Conservation (phyloP, 805 yeast genomes). For the Starmerella khaoyaiensis region DNA sequence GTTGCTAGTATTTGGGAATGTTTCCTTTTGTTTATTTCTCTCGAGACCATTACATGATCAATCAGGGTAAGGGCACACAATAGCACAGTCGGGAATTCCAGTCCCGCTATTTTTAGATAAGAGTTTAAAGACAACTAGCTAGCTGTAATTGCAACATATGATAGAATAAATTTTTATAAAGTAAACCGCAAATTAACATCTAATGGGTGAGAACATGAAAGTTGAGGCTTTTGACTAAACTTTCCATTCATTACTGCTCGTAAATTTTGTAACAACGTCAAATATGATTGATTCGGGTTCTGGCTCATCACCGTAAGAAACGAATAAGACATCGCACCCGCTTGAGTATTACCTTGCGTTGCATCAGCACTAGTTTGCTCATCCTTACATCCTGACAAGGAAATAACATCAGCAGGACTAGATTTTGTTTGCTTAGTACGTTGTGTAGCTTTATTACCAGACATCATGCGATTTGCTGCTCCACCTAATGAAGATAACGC, state of each 20-base stretch:
- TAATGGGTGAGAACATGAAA: slow-evolving; percentile 70
- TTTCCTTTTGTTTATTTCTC: slow-evolving; percentile 5
- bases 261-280: slow-evolving; percentile 58
- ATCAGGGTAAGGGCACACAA: slow-evolving; percentile 1
- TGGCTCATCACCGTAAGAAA: slow-evolving; percentile 50
- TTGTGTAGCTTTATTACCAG: slow-evolving; percentile 13
- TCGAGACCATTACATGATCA: neutral
- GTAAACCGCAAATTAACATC: slow-evolving; percentile 45
- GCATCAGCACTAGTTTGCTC: slow-evolving; percentile 78
- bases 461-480: slow-evolving; percentile 13
- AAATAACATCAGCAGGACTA: slow-evolving; percentile 64
- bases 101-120: slow-evolving; percentile 4
- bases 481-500: slow-evolving; percentile 33
- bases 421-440: slow-evolving; percentile 38
- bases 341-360: slow-evolving; percentile 50
- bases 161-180: slow-evolving; percentile 25
- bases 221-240: slow-evolving; percentile 73
- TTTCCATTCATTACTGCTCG: slow-evolving; percentile 47
- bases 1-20: slow-evolving; percentile 1
- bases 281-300: slow-evolving; percentile 54
- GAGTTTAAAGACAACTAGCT: neutral
- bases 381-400: slow-evolving; percentile 73
- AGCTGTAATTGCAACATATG: too few relatives aligned
- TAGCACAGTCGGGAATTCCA: neutral
- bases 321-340: slow-evolving; percentile 81